Percentiles rank a stretch among this genome's conserved stretches.
These are phyloP conservation scores for Porcisia hertigi DNA, from an alignment of 208 protist species.

Conservation along the genomic window DNA sequence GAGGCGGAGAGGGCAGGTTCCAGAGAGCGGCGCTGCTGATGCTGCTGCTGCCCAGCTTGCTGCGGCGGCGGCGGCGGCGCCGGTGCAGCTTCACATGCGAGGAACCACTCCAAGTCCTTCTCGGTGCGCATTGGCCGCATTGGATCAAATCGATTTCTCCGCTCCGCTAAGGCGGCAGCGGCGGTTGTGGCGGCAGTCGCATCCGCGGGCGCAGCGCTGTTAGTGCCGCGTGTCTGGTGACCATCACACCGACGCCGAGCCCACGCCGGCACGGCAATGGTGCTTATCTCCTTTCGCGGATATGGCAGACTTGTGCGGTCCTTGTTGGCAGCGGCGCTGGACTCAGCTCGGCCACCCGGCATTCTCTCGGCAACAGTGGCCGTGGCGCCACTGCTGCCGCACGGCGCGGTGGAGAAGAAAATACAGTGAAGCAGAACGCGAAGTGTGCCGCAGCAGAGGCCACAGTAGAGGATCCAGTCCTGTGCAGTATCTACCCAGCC, in stretches of 20 bases:
- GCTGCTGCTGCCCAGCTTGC: slow-evolving; percentile 16
- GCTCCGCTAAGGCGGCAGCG: neutral
- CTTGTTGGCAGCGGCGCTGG: neutral
- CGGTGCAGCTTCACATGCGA: slow-evolving; percentile 32
- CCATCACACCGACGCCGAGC: slow-evolving; percentile 15
- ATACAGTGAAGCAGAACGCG: slow-evolving; percentile 15
- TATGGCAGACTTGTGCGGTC: neutral
- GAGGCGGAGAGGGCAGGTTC: slow-evolving; percentile 1
- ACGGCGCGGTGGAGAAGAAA: neutral
- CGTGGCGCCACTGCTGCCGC: neutral
- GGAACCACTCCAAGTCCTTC: slow-evolving; percentile 44
- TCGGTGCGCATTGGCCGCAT: slow-evolving; percentile 43
- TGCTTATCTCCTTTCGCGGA: slow-evolving; percentile 2
- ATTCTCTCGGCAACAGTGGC: neutral
- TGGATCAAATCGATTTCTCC: slow-evolving; percentile 17
- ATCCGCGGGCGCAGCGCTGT: neutral
- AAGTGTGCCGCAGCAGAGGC: slow-evolving; percentile 27
- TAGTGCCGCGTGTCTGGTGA: neutral
- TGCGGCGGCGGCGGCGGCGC: too few species aligned
- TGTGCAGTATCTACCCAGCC: slow-evolving; percentile 24
- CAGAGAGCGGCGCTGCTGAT: slow-evolving; percentile 8
- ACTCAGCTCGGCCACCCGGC: neutral
- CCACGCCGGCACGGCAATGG: slow-evolving; percentile 31
- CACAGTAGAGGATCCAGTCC: slow-evolving; percentile 16
- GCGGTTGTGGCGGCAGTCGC: neutral